These are phyloP conservation scores for Salvia splendens DNA, from an alignment of 257 asterid genomes.

Conservation along the genomic window DNA sequence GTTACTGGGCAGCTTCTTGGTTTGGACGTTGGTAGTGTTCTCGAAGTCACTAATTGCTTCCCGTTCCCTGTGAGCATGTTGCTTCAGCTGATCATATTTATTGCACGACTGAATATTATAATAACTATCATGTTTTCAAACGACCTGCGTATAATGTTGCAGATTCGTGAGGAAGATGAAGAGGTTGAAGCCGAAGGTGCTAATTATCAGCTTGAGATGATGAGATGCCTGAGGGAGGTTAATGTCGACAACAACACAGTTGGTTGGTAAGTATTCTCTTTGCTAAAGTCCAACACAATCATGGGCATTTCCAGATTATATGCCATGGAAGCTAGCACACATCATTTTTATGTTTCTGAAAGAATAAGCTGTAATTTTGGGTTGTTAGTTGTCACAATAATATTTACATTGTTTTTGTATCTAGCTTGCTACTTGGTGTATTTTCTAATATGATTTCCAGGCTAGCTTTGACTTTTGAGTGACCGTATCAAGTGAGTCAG, in stretches of 20 bases:
- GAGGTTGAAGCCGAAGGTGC: constrained; percentile 98
- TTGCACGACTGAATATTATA: background rate
- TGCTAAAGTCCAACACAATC: background rate
- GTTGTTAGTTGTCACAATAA: constrained; percentile 2
- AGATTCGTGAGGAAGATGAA: constrained; percentile 97
- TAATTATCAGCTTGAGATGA: constrained; percentile 97
- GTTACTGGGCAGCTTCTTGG: constrained; percentile 98
- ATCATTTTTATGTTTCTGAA: background rate
- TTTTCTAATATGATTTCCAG: no score
- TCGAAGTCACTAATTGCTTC: constrained; percentile 95
- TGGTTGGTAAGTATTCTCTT: constrained; percentile 65
- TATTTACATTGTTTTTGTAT: background rate
- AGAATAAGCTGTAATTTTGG: background rate
- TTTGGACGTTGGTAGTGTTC: constrained; percentile 95
- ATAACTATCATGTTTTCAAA: background rate
- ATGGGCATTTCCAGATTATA: background rate
- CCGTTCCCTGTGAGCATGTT: constrained; percentile 80
- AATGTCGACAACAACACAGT: constrained; percentile 98
- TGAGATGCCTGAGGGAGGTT: constrained; percentile 98
- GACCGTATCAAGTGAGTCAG: constrained; percentile 6
- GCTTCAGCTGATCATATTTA: background rate
- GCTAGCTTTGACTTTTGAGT: background rate
- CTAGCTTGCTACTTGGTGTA: background rate
- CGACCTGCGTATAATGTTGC: background rate
- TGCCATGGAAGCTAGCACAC: background rate